Evolutionary conservation across 768 basidiomycete genomes (phyloP).

Genomic region (Podaxis sp.): DNA sequence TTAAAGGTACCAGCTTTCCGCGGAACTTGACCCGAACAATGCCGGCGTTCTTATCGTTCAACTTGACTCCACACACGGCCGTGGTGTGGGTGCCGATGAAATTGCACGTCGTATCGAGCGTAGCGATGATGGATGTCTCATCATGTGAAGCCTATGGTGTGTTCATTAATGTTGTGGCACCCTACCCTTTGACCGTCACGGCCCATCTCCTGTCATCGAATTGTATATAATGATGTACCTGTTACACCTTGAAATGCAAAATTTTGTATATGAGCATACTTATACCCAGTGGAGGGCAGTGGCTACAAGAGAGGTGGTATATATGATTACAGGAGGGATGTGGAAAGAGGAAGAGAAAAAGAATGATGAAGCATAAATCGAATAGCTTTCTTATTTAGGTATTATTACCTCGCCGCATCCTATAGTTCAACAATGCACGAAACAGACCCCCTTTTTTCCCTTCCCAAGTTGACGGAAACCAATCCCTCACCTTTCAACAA

Average conservation of each 20-base stretch:
- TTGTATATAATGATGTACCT: too few relatives aligned
- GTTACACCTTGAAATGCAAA: not conserved
- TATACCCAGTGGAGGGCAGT: not conserved
- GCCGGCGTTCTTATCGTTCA: constrained; percentile 81
- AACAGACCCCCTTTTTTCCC: not conserved
- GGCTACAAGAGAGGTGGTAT: not conserved
- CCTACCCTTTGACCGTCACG: not conserved
- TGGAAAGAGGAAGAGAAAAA: not conserved
- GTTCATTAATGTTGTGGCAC: not conserved
- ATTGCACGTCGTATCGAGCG: constrained; percentile 51
- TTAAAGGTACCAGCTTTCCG: constrained; percentile 63
- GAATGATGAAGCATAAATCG: not conserved
- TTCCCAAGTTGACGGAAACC: not conserved
- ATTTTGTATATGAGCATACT: not conserved
- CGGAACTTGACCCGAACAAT: constrained; percentile 76
- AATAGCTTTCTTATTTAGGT: not conserved
- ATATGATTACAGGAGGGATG: not conserved
- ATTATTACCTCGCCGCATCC: not conserved
- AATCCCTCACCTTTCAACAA: not conserved
- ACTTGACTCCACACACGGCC: constrained; percentile 35
- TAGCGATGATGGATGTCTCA: constrained; percentile 53
- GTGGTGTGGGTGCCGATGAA: constrained; percentile 51
- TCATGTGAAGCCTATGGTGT: constrained; percentile 54
- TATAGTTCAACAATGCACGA: not conserved
- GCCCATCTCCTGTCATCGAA: not conserved